A percentile compares a stretch with the other conserved stretches of the same genome.
Conservation (phyloP, 75 land plant genomes). For the Cunninghamia lanceolata region DNA sequence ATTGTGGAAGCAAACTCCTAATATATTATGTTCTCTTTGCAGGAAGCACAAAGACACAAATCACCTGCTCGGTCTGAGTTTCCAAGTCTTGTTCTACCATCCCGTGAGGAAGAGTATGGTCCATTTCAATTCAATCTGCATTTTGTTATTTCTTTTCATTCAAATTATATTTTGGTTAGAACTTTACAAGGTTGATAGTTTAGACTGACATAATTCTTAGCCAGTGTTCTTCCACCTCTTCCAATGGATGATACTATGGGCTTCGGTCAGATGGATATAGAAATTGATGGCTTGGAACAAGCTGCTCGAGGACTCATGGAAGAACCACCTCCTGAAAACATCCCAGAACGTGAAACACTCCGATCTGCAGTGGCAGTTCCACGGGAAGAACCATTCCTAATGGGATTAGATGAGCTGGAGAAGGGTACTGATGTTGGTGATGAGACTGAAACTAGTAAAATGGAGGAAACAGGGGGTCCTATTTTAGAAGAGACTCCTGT, state of each 20-base stretch:
- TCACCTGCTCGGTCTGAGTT: neutral
- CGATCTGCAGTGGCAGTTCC: slow-evolving; percentile 12
- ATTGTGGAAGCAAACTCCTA: too few relatives aligned
- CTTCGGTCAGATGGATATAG: slow-evolving; percentile 22
- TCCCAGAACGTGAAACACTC: slow-evolving; percentile 9
- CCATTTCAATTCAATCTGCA: neutral
- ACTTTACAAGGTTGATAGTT: neutral
- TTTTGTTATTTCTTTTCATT: neutral
- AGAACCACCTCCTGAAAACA: neutral
- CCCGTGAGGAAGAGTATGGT: slow-evolving; percentile 43
- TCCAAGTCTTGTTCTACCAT: slow-evolving; percentile 7
- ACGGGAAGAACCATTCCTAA: neutral
- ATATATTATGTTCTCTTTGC: neutral
- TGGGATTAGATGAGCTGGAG: slow-evolving; percentile 12
- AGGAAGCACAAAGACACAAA: slow-evolving; percentile 1
- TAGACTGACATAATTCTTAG: slow-evolving; percentile 13
- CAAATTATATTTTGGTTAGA: neutral
- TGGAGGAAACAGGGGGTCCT: neutral
- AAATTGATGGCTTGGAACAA: slow-evolving; percentile 10
- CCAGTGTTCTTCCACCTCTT: slow-evolving; percentile 40
- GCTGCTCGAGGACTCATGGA: neutral
- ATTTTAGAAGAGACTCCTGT: slow-evolving; percentile 18
- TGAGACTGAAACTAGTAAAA: neutral
- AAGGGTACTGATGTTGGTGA: slow-evolving; percentile 4
- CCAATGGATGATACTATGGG: slow-evolving; percentile 34